Evolutionary conservation across 495 filamentous ascomycete species (phyloP).

Genomic region (Sabuloglossum arenarium): DNA sequence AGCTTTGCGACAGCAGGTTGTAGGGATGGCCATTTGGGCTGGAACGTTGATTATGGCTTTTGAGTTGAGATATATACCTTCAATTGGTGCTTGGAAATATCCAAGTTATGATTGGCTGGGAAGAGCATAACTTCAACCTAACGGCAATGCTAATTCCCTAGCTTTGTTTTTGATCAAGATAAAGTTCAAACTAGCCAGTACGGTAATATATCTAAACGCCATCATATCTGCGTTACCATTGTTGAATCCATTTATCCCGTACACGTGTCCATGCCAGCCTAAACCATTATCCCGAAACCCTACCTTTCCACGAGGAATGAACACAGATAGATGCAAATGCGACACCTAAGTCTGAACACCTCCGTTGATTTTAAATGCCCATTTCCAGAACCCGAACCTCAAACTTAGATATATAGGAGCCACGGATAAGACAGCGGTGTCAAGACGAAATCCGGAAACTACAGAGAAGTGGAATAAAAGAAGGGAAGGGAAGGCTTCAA

Average conservation of each 20-base stretch:
- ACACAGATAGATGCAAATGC: not conserved
- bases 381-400: not conserved
- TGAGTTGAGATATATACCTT: not conserved
- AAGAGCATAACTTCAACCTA: too few relatives aligned
- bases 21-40: constrained; percentile 26
- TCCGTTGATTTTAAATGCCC: not conserved
- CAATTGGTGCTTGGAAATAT: not conserved
- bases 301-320: not conserved
- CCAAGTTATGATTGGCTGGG: not conserved
- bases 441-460: not conserved
- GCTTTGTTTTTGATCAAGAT: too few relatives aligned
- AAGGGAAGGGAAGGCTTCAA: not conserved
- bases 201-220: too few relatives aligned
- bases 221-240: not conserved
- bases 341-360: not conserved
- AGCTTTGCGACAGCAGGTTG: constrained; percentile 43
- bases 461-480: not conserved
- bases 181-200: too few relatives aligned
- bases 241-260: not conserved
- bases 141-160: too few relatives aligned
- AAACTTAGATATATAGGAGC: not conserved
- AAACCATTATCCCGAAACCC: not conserved
- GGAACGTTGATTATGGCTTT: not conserved
- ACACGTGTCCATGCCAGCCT: not conserved
- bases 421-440: not conserved